These are phyloP conservation scores for Erysiphe pisi DNA, from an alignment of 2,329 filamentous ascomycete genomes.

Conservation along the genomic window DNA sequence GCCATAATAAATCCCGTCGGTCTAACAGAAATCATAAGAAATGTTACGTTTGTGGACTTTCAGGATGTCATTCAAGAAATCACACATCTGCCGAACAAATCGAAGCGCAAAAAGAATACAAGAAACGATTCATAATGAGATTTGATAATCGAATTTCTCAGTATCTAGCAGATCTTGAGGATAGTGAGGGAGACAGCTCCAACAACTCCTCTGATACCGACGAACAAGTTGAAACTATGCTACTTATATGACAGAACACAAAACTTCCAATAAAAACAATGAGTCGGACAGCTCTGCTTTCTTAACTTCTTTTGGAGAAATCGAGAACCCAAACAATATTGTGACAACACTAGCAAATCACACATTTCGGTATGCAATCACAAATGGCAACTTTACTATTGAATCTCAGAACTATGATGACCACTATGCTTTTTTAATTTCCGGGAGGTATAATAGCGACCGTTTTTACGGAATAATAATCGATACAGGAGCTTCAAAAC, in stretches of 20 bases:
- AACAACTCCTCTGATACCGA: background rate
- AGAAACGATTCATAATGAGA: background rate
- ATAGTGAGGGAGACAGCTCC: background rate
- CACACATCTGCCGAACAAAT: background rate
- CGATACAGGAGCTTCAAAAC: constrained; percentile 24
- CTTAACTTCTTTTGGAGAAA: constrained; percentile 9
- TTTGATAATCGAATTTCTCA: constrained; percentile 1
- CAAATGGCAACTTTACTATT: background rate
- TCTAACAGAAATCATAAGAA: background rate
- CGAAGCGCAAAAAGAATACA: background rate
- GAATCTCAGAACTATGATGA: background rate
- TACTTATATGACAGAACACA: background rate
- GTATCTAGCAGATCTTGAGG: background rate
- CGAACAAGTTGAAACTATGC: background rate
- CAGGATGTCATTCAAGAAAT: background rate
- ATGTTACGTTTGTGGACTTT: constrained; percentile 1
- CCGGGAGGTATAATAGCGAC: background rate
- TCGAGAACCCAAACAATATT: background rate
- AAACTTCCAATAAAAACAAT: background rate
- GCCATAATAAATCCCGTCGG: background rate
- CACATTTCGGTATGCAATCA: background rate
- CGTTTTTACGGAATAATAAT: background rate
- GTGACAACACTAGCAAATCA: background rate
- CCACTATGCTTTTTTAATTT: background rate
- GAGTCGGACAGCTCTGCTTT: constrained; percentile 10